Percentiles rank a stretch among this genome's conserved stretches.
These are phyloP conservation scores for Moelleriella libera DNA, from an alignment of 2,329 filamentous ascomycete genomes.

Conservation along the genomic window DNA sequence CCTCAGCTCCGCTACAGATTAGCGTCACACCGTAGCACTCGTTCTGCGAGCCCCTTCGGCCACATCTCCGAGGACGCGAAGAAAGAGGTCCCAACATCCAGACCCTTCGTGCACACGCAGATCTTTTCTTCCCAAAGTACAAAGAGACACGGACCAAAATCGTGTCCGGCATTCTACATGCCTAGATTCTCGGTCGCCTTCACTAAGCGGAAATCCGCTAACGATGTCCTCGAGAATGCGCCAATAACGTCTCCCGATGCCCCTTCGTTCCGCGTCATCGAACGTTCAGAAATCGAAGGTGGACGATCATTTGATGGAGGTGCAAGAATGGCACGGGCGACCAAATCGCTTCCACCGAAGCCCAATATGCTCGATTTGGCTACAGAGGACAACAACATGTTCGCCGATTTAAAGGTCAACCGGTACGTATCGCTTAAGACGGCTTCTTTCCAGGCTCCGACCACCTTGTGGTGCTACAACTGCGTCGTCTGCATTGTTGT, in stretches of 20 bases:
- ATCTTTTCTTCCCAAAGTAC: too few species aligned
- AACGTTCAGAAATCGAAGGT: conserved; percentile 30
- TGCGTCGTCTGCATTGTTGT: neutral
- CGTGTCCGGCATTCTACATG: conserved; percentile 31
- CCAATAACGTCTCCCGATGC: conserved; percentile 25
- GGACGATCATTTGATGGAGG: conserved; percentile 38
- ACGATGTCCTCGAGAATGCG: conserved; percentile 38
- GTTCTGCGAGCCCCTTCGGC: too few species aligned
- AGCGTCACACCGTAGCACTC: too few species aligned
- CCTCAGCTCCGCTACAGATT: too few species aligned
- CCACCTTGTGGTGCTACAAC: neutral
- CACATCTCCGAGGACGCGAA: too few species aligned
- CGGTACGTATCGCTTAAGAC: conserved; percentile 29
- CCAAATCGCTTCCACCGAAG: conserved; percentile 21
- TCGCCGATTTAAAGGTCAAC: conserved; percentile 38
- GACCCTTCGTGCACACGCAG: too few species aligned
- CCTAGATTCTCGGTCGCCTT: conserved; percentile 48
- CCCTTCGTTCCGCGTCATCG: conserved; percentile 44
- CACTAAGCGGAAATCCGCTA: conserved; percentile 45
- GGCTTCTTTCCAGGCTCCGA: neutral
- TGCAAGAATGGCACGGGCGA: conserved; percentile 24
- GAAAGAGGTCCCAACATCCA: too few species aligned
- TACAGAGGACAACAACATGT: conserved; percentile 46
- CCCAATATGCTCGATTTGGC: conserved; percentile 23
- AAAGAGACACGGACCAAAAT: too few species aligned